A percentile compares a stretch with the other conserved stretches of the same genome.
Conservation (phyloP, 768 basidiomycete genomes). For the Tephrocybe sp. region DNA sequence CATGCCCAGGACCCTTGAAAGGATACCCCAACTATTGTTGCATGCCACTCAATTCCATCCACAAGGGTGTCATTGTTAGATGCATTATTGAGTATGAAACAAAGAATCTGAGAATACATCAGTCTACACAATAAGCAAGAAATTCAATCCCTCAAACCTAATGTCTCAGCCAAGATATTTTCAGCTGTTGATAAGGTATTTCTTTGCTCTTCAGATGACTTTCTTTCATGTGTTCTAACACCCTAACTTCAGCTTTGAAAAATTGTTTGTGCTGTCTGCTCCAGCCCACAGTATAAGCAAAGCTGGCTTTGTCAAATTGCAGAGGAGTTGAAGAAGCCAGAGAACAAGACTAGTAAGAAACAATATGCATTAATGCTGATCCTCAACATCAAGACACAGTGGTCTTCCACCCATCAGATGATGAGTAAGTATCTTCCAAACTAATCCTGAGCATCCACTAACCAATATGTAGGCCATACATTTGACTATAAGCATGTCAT, state of each 20-base stretch:
- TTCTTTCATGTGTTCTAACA: background rate
- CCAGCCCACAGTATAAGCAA: slow-evolving; percentile 23
- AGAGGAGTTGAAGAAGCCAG: background rate
- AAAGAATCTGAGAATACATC: background rate
- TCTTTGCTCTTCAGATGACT: background rate
- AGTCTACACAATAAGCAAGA: too few relatives aligned
- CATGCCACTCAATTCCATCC: slow-evolving; percentile 2
- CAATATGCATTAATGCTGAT: too few relatives aligned
- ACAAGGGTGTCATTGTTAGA: slow-evolving; percentile 11
- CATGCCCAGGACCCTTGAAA: slow-evolving; percentile 4
- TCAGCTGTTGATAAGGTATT: too few relatives aligned
- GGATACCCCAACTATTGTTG: background rate
- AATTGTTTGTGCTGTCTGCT: too few relatives aligned
- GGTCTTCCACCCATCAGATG: slow-evolving; percentile 31
- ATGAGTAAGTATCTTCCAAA: slow-evolving; percentile 18
- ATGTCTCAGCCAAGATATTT: too few relatives aligned
- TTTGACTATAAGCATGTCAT: slow-evolving; percentile 17
- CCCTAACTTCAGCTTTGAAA: slow-evolving; percentile 21
- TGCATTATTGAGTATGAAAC: slow-evolving; percentile 1
- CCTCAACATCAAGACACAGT: slow-evolving; percentile 26
- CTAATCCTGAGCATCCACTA: too few relatives aligned
- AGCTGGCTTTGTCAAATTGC: slow-evolving; percentile 19
- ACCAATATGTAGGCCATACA: too few relatives aligned
- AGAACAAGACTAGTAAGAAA: background rate
- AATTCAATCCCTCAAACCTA: too few relatives aligned